Conservation (phyloP, 352 stramenopile species). For the Pythium dissotocum region DNA sequence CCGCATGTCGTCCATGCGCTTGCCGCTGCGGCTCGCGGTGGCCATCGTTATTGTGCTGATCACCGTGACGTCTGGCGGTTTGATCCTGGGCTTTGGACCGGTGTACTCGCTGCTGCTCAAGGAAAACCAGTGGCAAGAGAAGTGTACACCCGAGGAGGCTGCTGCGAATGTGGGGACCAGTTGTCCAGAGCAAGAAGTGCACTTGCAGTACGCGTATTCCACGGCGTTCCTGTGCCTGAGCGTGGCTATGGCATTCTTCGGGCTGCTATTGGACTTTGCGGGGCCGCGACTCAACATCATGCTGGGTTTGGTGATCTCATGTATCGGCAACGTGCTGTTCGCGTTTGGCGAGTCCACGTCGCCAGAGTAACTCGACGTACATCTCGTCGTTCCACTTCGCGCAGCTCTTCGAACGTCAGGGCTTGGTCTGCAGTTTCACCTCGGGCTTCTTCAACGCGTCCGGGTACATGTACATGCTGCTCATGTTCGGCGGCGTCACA, state of each 20-base stretch:
- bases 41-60: conserved; percentile 5
- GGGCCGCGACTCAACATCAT: conserved; percentile 35
- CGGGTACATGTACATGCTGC: conserved; percentile 77
- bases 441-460: conserved; percentile 82
- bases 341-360: conserved; percentile 56
- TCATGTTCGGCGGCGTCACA: conserved; percentile 48
- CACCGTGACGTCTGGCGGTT: conserved; percentile 18
- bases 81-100: conserved; percentile 52
- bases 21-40: conserved; percentile 3
- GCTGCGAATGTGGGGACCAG: conserved; percentile 15
- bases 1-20: neutral
- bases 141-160: conserved; percentile 25
- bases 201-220: conserved; percentile 60
- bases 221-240: conserved; percentile 50
- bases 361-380: conserved; percentile 63
- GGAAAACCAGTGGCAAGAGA: conserved; percentile 48
- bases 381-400: conserved; percentile 76
- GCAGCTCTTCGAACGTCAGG: conserved; percentile 66
- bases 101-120: conserved; percentile 51
- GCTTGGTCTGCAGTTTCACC: conserved; percentile 65
- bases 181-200: conserved; percentile 45
- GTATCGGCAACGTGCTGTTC: neutral
- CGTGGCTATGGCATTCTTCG: conserved; percentile 46
- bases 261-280: conserved; percentile 44
- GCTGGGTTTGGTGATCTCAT: neutral